Conservation (phyloP, 495 filamentous ascomycete genomes). For the Jackrogersella multiformis region DNA sequence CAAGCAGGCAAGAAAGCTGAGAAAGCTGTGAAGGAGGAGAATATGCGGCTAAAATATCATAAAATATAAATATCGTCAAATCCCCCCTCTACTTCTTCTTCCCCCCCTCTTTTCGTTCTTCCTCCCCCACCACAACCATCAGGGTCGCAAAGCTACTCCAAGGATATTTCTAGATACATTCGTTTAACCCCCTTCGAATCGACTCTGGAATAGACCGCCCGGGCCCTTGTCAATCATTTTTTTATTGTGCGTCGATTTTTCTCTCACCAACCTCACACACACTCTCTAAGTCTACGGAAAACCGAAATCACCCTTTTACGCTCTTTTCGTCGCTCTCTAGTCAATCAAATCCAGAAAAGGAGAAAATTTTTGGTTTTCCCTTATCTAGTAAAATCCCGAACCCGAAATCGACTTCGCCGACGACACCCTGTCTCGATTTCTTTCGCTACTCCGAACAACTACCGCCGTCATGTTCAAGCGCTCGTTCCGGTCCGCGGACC, state of each 20-base stretch:
- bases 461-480: conserved; percentile 80
- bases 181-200: conserved; percentile 46
- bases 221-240: conserved; percentile 61
- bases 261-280: conserved; percentile 36
- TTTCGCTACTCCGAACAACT: conserved; percentile 34
- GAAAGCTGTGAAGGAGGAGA: conserved; percentile 14
- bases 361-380: conserved; percentile 33
- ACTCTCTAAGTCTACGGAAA: conserved; percentile 44
- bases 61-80: conserved; percentile 54
- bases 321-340: conserved; percentile 62
- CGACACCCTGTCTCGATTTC: conserved; percentile 49
- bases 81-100: conserved; percentile 49
- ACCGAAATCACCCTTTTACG: conserved; percentile 32
- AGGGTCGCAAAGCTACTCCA: conserved; percentile 61
- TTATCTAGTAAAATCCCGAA: conserved; percentile 46
- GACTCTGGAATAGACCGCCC: conserved; percentile 55
- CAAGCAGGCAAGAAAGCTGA: not conserved
- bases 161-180: conserved; percentile 55
- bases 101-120: conserved; percentile 46
- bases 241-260: conserved; percentile 58
- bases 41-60: conserved; percentile 29
- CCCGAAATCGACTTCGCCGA: conserved; percentile 9
- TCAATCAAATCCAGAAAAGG: conserved; percentile 35
- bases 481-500: conserved; percentile 78
- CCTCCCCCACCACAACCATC: conserved; percentile 57